phyloP scores from a whole-genome alignment of 495 filamentous ascomycete species.

The Tuber magnatum region DNA sequence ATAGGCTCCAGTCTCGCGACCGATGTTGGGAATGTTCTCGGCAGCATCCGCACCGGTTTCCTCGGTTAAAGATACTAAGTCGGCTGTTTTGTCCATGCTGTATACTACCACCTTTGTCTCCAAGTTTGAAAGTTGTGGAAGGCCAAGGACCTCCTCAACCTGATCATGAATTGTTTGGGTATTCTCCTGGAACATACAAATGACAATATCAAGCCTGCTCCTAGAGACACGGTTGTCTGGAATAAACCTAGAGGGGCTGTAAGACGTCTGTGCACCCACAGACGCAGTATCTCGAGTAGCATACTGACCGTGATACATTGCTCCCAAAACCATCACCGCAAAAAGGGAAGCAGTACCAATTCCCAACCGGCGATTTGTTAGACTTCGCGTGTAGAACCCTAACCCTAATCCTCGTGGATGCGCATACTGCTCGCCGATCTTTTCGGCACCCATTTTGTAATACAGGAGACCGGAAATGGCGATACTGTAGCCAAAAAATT shows the following conservation, averaged over 20 bases:
- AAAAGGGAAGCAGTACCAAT: constrained; percentile 15
- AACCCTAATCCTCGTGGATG: constrained; percentile 5
- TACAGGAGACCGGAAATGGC: constrained; percentile 58
- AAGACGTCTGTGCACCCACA: not conserved
- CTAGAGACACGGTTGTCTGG: not conserved
- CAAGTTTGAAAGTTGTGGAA: constrained; percentile 33
- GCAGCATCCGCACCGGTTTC: constrained; percentile 40
- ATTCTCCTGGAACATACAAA: constrained; percentile 43
- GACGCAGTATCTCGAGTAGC: constrained; percentile 4
- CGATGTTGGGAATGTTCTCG: constrained; percentile 41
- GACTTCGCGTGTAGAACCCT: constrained; percentile 6
- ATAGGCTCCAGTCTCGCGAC: constrained; percentile 47
- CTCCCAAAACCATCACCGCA: constrained; percentile 9
- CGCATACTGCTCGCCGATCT: constrained; percentile 37
- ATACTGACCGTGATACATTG: constrained; percentile 17
- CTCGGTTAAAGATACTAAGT: constrained; percentile 28
- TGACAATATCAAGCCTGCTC: constrained; percentile 43
- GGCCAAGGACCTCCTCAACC: constrained; percentile 22
- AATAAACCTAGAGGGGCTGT: constrained; percentile 10
- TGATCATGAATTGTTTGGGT: constrained; percentile 26
- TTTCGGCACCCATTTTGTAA: constrained; percentile 59
- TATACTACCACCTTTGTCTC: constrained; percentile 42
- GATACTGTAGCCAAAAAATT: constrained; percentile 60
- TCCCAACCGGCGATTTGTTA: not conserved
- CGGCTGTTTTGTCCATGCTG: constrained; percentile 40